These are phyloP conservation scores for Amylocarpus encephaloides DNA, from an alignment of 2,329 filamentous ascomycete species.

Conservation along the genomic window DNA sequence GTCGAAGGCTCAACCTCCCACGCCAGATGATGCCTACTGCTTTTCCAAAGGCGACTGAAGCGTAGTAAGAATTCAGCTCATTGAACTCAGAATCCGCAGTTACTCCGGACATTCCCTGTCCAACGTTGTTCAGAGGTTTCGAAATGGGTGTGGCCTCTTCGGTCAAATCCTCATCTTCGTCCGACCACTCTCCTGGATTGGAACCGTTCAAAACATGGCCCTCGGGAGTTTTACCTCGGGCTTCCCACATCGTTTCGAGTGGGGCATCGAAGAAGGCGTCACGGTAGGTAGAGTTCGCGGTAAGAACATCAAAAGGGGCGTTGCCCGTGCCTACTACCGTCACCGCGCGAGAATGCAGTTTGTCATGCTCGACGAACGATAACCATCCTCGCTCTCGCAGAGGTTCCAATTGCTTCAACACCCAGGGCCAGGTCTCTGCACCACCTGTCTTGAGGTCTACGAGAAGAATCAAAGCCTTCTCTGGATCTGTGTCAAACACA, in stretches of 20 bases:
- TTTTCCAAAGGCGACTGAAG: slow-evolving; percentile 50
- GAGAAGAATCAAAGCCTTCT: slow-evolving; percentile 53
- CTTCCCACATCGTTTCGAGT: slow-evolving; percentile 39
- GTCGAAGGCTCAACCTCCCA: slow-evolving; percentile 40
- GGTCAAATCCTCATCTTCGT: slow-evolving; percentile 19
- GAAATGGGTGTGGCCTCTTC: slow-evolving; percentile 10
- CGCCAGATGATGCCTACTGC: slow-evolving; percentile 45
- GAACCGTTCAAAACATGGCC: not conserved
- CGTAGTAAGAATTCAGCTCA: slow-evolving; percentile 57
- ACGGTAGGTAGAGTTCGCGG: slow-evolving; percentile 46
- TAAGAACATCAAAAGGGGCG: slow-evolving; percentile 50
- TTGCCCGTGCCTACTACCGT: slow-evolving; percentile 66
- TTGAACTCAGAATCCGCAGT: slow-evolving; percentile 37
- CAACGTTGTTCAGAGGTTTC: slow-evolving; percentile 16
- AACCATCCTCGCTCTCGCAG: slow-evolving; percentile 54
- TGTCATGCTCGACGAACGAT: slow-evolving; percentile 44
- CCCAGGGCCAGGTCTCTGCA: slow-evolving; percentile 43
- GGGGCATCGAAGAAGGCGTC: slow-evolving; percentile 65
- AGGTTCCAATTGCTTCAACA: slow-evolving; percentile 50
- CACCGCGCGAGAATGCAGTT: slow-evolving; percentile 48
- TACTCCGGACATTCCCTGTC: slow-evolving; percentile 40
- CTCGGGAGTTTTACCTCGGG: not conserved
- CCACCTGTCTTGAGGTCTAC: slow-evolving; percentile 63
- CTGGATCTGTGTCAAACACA: slow-evolving; percentile 48
- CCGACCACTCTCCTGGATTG: not conserved